These are phyloP conservation scores for Agarophyton chilense DNA, from an alignment of 23 red algal genomes.

Conservation along the genomic window DNA sequence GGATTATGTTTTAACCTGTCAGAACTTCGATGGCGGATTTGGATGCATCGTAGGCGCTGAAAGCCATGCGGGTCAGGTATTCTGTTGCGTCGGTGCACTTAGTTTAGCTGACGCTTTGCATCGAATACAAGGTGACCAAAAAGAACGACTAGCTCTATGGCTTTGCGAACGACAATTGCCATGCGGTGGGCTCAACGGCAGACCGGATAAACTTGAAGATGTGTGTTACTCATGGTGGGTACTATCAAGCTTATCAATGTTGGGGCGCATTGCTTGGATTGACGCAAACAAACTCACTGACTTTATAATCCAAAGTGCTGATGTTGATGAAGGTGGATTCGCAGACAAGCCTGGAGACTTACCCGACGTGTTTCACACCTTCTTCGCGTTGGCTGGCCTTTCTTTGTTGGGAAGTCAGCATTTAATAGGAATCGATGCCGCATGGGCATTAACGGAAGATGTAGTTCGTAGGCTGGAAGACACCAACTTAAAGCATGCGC, in stretches of 20 bases:
- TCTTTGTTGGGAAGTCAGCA: constrained; percentile 73
- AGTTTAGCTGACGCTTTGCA: constrained; percentile 61
- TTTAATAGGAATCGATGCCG: constrained; percentile 42
- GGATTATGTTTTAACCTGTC: constrained; percentile 70
- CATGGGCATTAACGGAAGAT: constrained; percentile 48
- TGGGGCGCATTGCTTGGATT: constrained; percentile 81
- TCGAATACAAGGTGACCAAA: constrained; percentile 29
- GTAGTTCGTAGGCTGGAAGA: constrained; percentile 32
- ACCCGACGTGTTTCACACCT: constrained; percentile 97
- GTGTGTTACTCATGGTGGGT: constrained; percentile 99
- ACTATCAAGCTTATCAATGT: constrained; percentile 79
- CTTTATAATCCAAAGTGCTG: constrained; percentile 87
- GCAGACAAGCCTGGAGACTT: constrained; percentile 93
- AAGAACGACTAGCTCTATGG: constrained; percentile 77
- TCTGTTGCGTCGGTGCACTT: constrained; percentile 93
- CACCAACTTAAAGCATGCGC: neutral
- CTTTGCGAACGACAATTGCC: constrained; percentile 84
- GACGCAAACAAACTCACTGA: constrained; percentile 50
- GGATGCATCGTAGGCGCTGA: constrained; percentile 94
- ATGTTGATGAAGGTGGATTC: constrained; percentile 80
- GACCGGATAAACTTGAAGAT: constrained; percentile 97
- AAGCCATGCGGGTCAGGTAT: constrained; percentile 96
- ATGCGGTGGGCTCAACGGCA: constrained; percentile 94
- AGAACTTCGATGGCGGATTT: constrained; percentile 98
- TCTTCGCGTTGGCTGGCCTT: constrained; percentile 92